Percentiles rank a stretch among this genome's conserved stretches.
Evolutionary conservation across 2,329 filamentous ascomycete genomes (phyloP).

Genomic region (Alternaria triticimaculans): DNA sequence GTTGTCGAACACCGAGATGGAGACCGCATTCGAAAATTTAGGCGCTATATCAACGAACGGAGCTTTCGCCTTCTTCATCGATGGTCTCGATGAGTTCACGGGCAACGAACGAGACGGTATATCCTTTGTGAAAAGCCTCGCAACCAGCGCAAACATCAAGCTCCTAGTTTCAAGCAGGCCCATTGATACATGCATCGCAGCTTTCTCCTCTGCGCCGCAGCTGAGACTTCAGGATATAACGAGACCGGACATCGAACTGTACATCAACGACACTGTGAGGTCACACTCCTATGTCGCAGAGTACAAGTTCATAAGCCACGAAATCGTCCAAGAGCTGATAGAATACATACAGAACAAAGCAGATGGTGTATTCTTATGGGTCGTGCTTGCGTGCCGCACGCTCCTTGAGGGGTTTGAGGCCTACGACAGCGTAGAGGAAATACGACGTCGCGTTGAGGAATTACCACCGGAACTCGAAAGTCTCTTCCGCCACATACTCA

Average conservation of each 20-base stretch:
- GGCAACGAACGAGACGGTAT: not conserved
- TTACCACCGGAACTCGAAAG: not conserved
- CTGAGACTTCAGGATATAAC: slow-evolving; percentile 1
- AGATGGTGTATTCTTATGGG: not conserved
- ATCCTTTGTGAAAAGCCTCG: not conserved
- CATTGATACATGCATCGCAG: not conserved
- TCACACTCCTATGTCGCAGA: not conserved
- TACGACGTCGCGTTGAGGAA: not conserved
- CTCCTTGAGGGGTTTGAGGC: not conserved
- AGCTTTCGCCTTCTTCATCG: slow-evolving; percentile 2
- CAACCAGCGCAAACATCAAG: not conserved
- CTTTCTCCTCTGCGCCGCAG: not conserved
- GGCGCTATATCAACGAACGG: not conserved
- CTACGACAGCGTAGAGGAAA: not conserved
- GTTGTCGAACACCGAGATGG: not conserved
- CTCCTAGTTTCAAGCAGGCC: not conserved
- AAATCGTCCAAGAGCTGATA: not conserved
- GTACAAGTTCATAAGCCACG: not conserved
- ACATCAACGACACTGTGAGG: not conserved
- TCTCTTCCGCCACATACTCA: not conserved
- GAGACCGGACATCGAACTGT: not conserved
- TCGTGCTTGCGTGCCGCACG: not conserved
- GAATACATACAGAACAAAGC: not conserved
- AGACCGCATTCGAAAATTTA: not conserved
- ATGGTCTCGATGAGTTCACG: slow-evolving; percentile 1